Percentiles rank a stretch among this genome's conserved stretches.
Evolutionary conservation across 768 basidiomycete genomes (phyloP).

Genomic region (Phanerochaete carnosa): DNA sequence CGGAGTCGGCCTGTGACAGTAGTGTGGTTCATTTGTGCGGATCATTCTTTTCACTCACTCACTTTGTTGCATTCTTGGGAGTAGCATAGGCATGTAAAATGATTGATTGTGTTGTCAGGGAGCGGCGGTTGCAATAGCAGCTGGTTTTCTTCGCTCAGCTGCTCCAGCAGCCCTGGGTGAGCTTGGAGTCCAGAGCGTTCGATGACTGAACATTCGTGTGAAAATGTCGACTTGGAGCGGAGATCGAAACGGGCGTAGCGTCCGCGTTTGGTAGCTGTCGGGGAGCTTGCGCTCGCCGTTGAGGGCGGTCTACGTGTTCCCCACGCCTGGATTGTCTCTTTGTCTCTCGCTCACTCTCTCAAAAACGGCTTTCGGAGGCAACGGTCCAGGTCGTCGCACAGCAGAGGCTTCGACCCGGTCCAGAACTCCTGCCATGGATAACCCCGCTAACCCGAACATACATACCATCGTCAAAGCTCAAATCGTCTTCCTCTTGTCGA

Average conservation of each 20-base stretch:
- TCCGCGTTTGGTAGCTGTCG: slow-evolving; percentile 13
- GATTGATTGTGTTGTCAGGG: neutral
- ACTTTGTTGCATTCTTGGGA: slow-evolving; percentile 6
- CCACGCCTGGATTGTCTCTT: slow-evolving; percentile 15
- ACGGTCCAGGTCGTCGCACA: slow-evolving; percentile 32
- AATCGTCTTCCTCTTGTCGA: slow-evolving; percentile 95
- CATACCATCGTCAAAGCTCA: slow-evolving; percentile 94
- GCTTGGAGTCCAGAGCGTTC: neutral
- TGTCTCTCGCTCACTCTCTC: slow-evolving; percentile 15
- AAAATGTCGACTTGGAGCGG: slow-evolving; percentile 8
- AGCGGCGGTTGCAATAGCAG: neutral
- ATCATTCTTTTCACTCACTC: neutral
- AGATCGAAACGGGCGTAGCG: slow-evolving; percentile 5
- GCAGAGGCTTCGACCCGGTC: slow-evolving; percentile 33
- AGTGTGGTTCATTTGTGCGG: neutral
- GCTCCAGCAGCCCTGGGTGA: neutral
- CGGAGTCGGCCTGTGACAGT: slow-evolving; percentile 5
- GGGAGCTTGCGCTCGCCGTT: slow-evolving; percentile 23
- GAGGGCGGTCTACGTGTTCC: slow-evolving; percentile 27
- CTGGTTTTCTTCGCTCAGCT: neutral
- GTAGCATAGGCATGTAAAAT: slow-evolving; percentile 4
- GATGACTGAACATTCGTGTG: neutral
- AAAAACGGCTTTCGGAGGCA: slow-evolving; percentile 36
- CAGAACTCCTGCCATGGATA: slow-evolving; percentile 81
- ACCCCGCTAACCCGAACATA: slow-evolving; percentile 79